Base-by-base conservation (phyloP, 1,284 basidiomycete genomes). In the Veloporphyrellus conicus region DNA sequence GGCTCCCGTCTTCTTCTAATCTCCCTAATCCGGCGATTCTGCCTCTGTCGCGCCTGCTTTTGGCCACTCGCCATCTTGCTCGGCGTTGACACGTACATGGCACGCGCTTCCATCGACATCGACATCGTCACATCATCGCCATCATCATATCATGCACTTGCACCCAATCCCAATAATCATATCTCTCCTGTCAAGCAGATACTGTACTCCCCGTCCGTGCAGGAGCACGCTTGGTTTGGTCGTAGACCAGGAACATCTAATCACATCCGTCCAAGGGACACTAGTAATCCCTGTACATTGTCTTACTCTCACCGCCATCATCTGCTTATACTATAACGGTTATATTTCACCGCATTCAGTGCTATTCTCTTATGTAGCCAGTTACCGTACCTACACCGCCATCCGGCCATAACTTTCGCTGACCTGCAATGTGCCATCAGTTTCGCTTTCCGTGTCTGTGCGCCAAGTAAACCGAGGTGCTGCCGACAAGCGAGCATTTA, bases 1-100 rank as follows among this genome's bases (percentile, higher is more conserved):
- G 19, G 76, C 70, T 35, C 68, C 76, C 34, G 69, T 74, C 36
- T 78, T 79, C 66, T 79, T 79, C 66, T 80, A n/a, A n/a, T n/a
- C n/a, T n/a, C n/a, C 19, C 35, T 19, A 22, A n/a, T 38, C 19
- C 28, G 28, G 46, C 22, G 6, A 39, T 43, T 20, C 33, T 34
- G 10, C 34, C 28, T 40, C 38, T 15, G 11, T 34, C 16, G 15
- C 28, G 32, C 32, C n/a, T 33, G 19, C 16, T 11, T 16, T 33
- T 29, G 18, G n/a, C 19, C 25, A 34, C 36, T 19, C 28, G 6
- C n/a, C n/a, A 4, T 32, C 49, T 14, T 16, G 18, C 16, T 23
- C 37, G 27, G 23, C 38, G 33, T 39, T 18, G 32, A 44, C 45
- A 35, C 34, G 11, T 15, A 32, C 50, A 9, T 9, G n/a, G 35